A percentile compares a stretch with the other conserved stretches of the same genome.
Evolutionary conservation across 2,329 filamentous ascomycete genomes (phyloP).

Genomic region (Dactylonectria estremocensis): DNA sequence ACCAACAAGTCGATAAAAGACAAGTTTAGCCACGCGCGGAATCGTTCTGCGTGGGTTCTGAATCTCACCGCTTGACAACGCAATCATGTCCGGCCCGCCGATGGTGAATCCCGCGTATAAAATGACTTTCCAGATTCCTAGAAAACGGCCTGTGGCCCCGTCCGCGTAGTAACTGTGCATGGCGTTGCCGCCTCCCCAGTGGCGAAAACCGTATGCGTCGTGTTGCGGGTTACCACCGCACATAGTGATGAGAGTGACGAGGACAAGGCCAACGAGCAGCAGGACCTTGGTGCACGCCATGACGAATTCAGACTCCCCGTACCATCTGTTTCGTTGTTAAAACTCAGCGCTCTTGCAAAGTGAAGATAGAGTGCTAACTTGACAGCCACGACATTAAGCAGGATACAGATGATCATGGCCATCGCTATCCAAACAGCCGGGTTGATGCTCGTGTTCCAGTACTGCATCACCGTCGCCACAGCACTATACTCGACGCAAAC

Average conservation of each 20-base stretch:
- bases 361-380: constrained; percentile 49
- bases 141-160: constrained; percentile 72
- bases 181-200: constrained; percentile 59
- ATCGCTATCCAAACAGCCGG: constrained; percentile 66
- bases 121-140: constrained; percentile 69
- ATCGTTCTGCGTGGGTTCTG: constrained; percentile 76
- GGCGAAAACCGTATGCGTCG: constrained; percentile 76
- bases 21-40: constrained; percentile 79
- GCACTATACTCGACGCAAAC: constrained; percentile 63
- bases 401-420: constrained; percentile 61
- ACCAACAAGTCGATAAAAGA: constrained; percentile 79
- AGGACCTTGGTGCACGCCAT: constrained; percentile 70
- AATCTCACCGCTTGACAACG: constrained; percentile 70
- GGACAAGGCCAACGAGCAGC: constrained; percentile 68
- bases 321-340: constrained; percentile 45
- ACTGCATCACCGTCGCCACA: constrained; percentile 61
- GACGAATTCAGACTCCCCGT: constrained; percentile 64
- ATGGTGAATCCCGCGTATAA: constrained; percentile 80
- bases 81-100: constrained; percentile 77
- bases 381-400: constrained; percentile 64
- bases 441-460: constrained; percentile 60
- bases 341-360: constrained; percentile 44
- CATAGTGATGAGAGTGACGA: constrained; percentile 78
- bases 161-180: constrained; percentile 54
- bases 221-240: constrained; percentile 76